These are phyloP conservation scores for Tetradesmus lagerheimii DNA, from an alignment of 139 green algal genomes.

Conservation along the genomic window DNA sequence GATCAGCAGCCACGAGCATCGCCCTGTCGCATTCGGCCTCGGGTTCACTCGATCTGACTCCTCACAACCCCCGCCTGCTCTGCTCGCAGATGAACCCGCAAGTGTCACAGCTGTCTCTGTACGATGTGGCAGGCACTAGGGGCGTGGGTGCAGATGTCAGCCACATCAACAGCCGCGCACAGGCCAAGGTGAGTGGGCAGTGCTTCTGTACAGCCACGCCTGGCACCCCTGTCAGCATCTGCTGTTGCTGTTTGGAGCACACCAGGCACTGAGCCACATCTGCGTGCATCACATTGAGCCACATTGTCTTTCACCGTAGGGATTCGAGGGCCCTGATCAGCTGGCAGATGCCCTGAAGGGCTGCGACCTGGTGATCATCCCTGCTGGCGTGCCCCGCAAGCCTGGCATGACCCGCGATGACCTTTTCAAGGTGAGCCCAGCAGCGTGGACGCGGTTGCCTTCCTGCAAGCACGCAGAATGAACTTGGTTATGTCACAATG, in stretches of 20 bases:
- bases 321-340: constrained; percentile 75
- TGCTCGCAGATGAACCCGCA: constrained; percentile 67
- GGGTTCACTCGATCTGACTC: neutral
- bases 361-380: constrained; percentile 95
- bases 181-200: constrained; percentile 71
- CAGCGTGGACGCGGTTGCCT: too few species aligned
- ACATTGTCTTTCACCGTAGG: constrained; percentile 54
- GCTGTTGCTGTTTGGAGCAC: neutral
- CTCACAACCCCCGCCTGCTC: neutral
- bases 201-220: neutral
- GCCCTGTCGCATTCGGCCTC: neutral
- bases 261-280: neutral
- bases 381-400: constrained; percentile 97
- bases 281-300: neutral
- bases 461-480: too few species aligned
- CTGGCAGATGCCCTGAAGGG: constrained; percentile 86
- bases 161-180: constrained; percentile 96
- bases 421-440: constrained; percentile 95
- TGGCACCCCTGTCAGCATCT: neutral
- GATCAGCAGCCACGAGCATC: neutral
- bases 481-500: neutral
- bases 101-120: constrained; percentile 80
- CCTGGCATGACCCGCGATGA: constrained; percentile 99
- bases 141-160: constrained; percentile 95
- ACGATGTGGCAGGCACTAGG: constrained; percentile 94